Percentiles rank a stretch among this genome's conserved stretches.
These are phyloP conservation scores for Mucor circinelloides DNA, from an alignment of 371 early-diverging fungal species.

Conservation along the genomic window DNA sequence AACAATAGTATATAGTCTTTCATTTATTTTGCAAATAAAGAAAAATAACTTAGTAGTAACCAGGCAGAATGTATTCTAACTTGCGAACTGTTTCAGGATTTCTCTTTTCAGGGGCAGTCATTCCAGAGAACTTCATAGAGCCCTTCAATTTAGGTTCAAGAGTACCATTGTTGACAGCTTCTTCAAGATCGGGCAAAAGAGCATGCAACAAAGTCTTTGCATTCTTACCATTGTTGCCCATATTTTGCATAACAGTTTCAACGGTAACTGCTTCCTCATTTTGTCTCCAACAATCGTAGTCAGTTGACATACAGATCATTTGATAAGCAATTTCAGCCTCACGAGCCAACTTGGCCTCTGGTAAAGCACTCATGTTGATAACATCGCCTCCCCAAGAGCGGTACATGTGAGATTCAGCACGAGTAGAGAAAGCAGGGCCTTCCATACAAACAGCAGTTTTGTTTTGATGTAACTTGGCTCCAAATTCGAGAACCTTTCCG, in stretches of 20 bases:
- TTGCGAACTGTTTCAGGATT: constrained; percentile 70
- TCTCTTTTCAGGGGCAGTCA: constrained; percentile 77
- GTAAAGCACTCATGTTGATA: constrained; percentile 97
- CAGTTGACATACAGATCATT: constrained; percentile 99
- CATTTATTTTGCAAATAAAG: not conserved
- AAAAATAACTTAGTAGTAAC: constrained; percentile 52
- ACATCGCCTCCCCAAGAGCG: constrained; percentile 90
- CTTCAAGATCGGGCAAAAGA: constrained; percentile 78
- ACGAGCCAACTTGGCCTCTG: constrained; percentile 95
- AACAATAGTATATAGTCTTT: not conserved
- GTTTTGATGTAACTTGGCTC: constrained; percentile 66
- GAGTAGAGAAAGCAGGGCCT: constrained; percentile 96
- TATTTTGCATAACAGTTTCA: constrained; percentile 89
- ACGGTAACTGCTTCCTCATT: constrained; percentile 92
- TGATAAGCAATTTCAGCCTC: constrained; percentile 98
- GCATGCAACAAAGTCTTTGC: constrained; percentile 81
- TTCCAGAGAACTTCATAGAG: constrained; percentile 72
- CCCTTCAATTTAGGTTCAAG: constrained; percentile 66
- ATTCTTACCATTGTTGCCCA: constrained; percentile 83
- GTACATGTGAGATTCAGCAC: constrained; percentile 96
- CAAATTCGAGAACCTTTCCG: constrained; percentile 45
- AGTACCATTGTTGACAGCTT: constrained; percentile 54
- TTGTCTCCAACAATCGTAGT: constrained; percentile 97
- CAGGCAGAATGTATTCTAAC: constrained; percentile 83
- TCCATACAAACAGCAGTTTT: constrained; percentile 97